These are phyloP conservation scores for Cutaneotrichosporon cutaneum DNA, from an alignment of 1,284 basidiomycete species.

Conservation along the genomic window DNA sequence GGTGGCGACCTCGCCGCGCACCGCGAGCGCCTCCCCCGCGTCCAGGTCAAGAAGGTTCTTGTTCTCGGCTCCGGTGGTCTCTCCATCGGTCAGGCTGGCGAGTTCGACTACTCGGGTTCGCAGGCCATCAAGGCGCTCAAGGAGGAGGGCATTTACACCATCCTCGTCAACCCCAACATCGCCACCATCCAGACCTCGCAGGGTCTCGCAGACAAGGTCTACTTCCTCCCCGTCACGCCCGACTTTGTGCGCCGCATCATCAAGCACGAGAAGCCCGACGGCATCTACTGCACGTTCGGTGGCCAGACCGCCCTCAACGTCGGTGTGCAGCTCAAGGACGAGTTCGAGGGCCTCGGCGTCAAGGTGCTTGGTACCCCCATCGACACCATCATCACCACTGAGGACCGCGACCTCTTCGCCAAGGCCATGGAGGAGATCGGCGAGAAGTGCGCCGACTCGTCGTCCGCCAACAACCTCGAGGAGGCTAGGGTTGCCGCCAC, in stretches of 20 bases:
- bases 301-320: slow-evolving; percentile 97
- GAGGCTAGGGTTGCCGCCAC: slow-evolving; percentile 83
- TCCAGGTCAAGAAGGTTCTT: slow-evolving; percentile 84
- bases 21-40: slow-evolving; percentile 65
- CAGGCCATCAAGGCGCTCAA: slow-evolving; percentile 99
- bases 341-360: slow-evolving; percentile 81
- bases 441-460: slow-evolving; percentile 84
- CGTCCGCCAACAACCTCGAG: slow-evolving; percentile 72
- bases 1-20: slow-evolving; percentile 85
- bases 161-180: slow-evolving; percentile 98
- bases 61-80: slow-evolving; percentile 97
- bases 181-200: slow-evolving; percentile 99
- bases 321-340: slow-evolving; percentile 95
- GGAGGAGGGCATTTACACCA: slow-evolving; percentile 97
- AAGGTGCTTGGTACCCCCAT: slow-evolving; percentile 95
- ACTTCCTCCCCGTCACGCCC: slow-evolving; percentile 96
- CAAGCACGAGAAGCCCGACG: slow-evolving; percentile 96
- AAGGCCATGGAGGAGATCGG: slow-evolving; percentile 94
- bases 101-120: slow-evolving; percentile 98
- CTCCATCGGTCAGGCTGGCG: slow-evolving; percentile 96
- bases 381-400: slow-evolving; percentile 94
- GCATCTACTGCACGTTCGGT: slow-evolving; percentile 98
- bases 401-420: slow-evolving; percentile 93
- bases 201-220: slow-evolving; percentile 97
- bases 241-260: slow-evolving; percentile 98